Percentiles rank a stretch among this genome's conserved stretches.
These are phyloP conservation scores for Oryza meridionalis DNA, from an alignment of 176 grass and related monocot genomes.

Conservation along the genomic window DNA sequence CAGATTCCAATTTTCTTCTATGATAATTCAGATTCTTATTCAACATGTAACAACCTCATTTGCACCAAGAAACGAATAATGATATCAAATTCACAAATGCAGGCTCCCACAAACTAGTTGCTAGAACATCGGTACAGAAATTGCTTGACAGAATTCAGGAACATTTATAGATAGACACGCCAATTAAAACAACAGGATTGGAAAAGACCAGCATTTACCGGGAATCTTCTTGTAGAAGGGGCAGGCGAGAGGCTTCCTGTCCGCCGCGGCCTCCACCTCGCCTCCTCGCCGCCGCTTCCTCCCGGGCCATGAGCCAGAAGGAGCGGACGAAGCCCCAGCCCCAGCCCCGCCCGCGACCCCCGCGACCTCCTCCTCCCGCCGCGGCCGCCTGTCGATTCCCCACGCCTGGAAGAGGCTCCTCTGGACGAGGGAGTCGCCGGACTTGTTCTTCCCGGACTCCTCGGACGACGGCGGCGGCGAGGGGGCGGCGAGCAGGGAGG, in stretches of 20 bases:
- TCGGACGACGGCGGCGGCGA: neutral
- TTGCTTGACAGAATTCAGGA: too few relatives aligned
- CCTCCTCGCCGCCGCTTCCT: constrained; percentile 31
- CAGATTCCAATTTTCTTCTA: too few relatives aligned
- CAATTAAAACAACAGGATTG: too few relatives aligned
- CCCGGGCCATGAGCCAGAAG: neutral
- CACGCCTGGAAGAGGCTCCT: constrained; percentile 72
- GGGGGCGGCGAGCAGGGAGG: constrained; percentile 41
- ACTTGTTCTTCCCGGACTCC: constrained; percentile 9
- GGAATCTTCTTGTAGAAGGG: constrained; percentile 76
- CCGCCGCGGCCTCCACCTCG: neutral
- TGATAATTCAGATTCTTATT: neutral
- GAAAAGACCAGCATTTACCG: neutral
- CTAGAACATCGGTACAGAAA: neutral
- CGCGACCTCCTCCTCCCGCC: neutral
- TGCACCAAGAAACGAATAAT: neutral
- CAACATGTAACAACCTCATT: neutral
- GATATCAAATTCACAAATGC: neutral
- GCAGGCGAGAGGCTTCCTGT: constrained; percentile 26
- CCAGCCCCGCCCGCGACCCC: neutral
- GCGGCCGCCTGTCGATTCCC: constrained; percentile 47
- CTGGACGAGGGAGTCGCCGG: constrained; percentile 38
- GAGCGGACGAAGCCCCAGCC: neutral
- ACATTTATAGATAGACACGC: too few relatives aligned
- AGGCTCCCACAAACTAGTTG: neutral